Evolutionary conservation across 2,329 filamentous ascomycete species (phyloP).

Genomic region (Aspergillus hortae): DNA sequence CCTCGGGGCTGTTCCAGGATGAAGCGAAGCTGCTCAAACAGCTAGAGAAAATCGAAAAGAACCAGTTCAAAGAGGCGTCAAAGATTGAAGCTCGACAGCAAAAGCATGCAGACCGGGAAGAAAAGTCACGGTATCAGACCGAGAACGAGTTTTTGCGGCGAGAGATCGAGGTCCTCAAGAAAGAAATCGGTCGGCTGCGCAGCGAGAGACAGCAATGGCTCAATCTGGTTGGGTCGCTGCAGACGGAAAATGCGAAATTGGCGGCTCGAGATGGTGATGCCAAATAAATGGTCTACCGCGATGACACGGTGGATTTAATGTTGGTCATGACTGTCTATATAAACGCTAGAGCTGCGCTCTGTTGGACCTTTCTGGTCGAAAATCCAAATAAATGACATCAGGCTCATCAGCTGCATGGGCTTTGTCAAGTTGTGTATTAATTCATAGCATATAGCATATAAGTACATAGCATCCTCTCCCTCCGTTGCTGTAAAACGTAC

Average conservation of each 20-base stretch:
- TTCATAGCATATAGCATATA: background rate
- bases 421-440: background rate
- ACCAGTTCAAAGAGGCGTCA: constrained; percentile 37
- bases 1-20: constrained; percentile 26
- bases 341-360: no score
- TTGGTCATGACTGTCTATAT: no score
- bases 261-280: constrained; percentile 4
- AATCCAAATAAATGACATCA: no score
- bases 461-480: background rate
- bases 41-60: constrained; percentile 41
- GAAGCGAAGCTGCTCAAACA: constrained; percentile 37
- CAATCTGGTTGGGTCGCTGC: constrained; percentile 52
- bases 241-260: constrained; percentile 56
- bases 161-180: constrained; percentile 44
- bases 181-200: constrained; percentile 48
- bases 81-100: constrained; percentile 38
- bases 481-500: background rate
- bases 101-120: constrained; percentile 41
- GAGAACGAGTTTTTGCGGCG: constrained; percentile 47
- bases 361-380: no score
- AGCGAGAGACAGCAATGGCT: constrained; percentile 50
- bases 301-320: no score
- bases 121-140: constrained; percentile 39
- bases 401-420: no score
- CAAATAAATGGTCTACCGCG: background rate